Percentiles rank a stretch among this genome's conserved stretches.
Conservation (phyloP, 1,284 basidiomycete species). For the Coriolopsis trogii region DNA sequence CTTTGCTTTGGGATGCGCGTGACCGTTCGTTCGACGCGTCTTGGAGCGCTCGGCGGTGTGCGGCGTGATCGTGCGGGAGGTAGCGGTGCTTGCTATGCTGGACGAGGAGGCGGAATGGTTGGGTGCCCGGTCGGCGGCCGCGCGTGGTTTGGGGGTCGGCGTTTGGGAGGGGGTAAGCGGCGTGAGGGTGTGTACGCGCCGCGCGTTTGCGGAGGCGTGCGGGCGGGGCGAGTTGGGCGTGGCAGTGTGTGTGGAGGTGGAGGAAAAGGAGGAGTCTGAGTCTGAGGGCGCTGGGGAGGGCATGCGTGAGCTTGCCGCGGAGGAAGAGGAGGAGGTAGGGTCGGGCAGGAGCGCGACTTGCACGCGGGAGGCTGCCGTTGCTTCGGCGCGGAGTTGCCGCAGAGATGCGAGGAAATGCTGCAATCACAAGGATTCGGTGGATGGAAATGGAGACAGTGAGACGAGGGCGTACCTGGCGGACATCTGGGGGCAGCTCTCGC, state of each 20-base stretch:
- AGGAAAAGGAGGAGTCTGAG: slow-evolving; percentile 39
- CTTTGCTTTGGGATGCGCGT: background rate
- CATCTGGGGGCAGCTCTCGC: slow-evolving; percentile 53
- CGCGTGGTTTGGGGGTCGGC: slow-evolving; percentile 10
- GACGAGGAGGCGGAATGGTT: slow-evolving; percentile 30
- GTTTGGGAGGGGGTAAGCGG: slow-evolving; percentile 26
- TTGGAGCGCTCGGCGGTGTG: slow-evolving; percentile 13
- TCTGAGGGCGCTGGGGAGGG: slow-evolving; percentile 49
- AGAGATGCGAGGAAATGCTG: slow-evolving; percentile 28
- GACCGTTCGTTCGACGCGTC: background rate
- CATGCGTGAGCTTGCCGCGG: slow-evolving; percentile 13
- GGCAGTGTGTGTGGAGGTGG: slow-evolving; percentile 35
- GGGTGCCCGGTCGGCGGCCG: background rate
- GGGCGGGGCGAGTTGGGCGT: slow-evolving; percentile 34
- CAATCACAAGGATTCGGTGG: background rate
- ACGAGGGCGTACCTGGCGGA: slow-evolving; percentile 51
- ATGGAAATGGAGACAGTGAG: background rate
- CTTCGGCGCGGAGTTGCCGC: slow-evolving; percentile 24
- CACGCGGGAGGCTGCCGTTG: slow-evolving; percentile 23
- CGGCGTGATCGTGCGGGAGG: slow-evolving; percentile 33
- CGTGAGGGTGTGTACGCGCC: slow-evolving; percentile 13
- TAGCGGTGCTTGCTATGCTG: slow-evolving; percentile 32
- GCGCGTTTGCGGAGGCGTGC: slow-evolving; percentile 12
- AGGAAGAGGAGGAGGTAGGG: slow-evolving; percentile 24
- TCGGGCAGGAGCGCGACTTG: slow-evolving; percentile 28